Base-by-base conservation (phyloP, 768 basidiomycete species). In the Rhodotorula taiwanensis region DNA sequence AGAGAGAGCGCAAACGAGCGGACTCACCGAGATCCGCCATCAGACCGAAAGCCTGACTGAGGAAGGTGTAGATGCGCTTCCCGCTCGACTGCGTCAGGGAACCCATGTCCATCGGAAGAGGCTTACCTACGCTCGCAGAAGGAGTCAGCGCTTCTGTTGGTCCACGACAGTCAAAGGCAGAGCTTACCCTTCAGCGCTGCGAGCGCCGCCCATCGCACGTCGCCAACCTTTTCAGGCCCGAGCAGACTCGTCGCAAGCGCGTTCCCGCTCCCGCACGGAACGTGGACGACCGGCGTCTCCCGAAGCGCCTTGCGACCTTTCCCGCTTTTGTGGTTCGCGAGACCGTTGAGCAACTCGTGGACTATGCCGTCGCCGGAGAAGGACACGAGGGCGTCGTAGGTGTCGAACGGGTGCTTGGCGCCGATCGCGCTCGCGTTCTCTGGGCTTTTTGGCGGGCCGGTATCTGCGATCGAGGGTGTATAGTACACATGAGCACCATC, bases 301-400 rank as follows among this genome's bases (percentile, higher is more conserved):
- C 74, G 34, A 30, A 70, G 59, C 25, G 59, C 69, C 7, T 48
- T 33, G 8, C 15, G n/a, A 0, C 52, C 3, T 85, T 82, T 42
- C 84, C 78, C 33, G 77, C 75, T 61, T 87, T 85, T 2, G 21
- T 65, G 64, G 56, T 83, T 77, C 5, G 86, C 83, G 59, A 91
- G 83, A 5, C 89, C 90, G 72, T 93, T 93, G 73, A 90, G 70
- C 28, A 89, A 79, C 76, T 93, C 90, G 71, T 91, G 86, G 21
- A 89, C 72, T 41, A 89, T 79, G 13, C 90, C 90, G 70, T 93
- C 90, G 0, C 90, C 90, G 0, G 88, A 90, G 28, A 92, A 80
- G 34, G 83, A 76, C 42, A 88, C 80, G 45, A 93, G 73, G 0
- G 84, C 87, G 66, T 91, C 89, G 65, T 81, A 87, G 21, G 70